These are phyloP conservation scores for Liquidambar formosana DNA, from an alignment of 164 flowering plant species.

Conservation along the genomic window DNA sequence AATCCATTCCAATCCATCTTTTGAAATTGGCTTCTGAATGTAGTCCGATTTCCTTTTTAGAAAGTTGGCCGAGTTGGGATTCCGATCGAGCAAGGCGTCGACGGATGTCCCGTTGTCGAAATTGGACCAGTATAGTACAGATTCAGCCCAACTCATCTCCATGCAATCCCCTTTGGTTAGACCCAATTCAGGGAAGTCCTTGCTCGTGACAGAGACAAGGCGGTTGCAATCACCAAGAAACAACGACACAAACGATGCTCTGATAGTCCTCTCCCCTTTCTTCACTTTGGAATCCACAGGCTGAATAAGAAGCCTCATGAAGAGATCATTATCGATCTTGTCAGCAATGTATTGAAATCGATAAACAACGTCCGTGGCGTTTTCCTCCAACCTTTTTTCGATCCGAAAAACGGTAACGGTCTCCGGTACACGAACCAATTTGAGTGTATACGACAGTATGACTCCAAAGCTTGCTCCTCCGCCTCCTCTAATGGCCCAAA, in stretches of 20 bases:
- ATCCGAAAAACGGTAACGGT: too few relatives aligned
- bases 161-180: constrained; percentile 11
- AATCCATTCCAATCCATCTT: background rate
- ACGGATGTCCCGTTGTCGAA: constrained; percentile 3
- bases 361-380: constrained; percentile 7
- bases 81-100: constrained; percentile 7
- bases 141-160: constrained; percentile 18
- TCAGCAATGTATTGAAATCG: background rate
- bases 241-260: background rate
- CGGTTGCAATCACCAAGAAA: background rate
- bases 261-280: background rate
- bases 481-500: too few relatives aligned
- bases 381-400: constrained; percentile 23
- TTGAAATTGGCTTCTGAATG: constrained; percentile 1
- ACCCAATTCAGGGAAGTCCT: constrained; percentile 19
- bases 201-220: background rate
- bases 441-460: constrained; percentile 29
- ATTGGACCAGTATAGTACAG: constrained; percentile 14
- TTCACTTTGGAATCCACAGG: constrained; percentile 2
- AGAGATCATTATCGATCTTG: constrained; percentile 6
- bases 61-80: background rate
- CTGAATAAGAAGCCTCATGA: background rate
- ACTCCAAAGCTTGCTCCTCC: too few relatives aligned
- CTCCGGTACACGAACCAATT: constrained; percentile 29
- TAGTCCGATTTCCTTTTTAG: constrained; percentile 23